A percentile compares a stretch with the other conserved stretches of the same genome.
Conservation (phyloP, 2,329 filamentous ascomycete genomes). For the Botryotinia globosa region DNA sequence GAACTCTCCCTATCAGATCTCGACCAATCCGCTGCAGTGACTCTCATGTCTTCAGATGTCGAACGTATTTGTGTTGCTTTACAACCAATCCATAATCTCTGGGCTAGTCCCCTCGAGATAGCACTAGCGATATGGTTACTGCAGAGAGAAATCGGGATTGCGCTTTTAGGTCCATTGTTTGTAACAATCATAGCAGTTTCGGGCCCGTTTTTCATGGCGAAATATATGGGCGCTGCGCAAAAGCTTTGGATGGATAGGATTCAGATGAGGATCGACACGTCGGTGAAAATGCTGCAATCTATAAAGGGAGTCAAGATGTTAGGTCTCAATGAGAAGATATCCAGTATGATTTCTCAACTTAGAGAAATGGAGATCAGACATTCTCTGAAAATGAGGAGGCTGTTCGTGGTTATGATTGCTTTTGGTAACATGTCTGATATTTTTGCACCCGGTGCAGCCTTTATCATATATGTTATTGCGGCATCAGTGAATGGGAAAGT, state of each 20-base stretch:
- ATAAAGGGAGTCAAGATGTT: background rate
- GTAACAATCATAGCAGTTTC: background rate
- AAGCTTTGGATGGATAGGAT: background rate
- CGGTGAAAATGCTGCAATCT: background rate
- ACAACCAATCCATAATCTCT: constrained; percentile 40
- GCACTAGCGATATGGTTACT: constrained; percentile 41
- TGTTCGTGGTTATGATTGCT: background rate
- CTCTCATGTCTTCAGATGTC: constrained; percentile 47
- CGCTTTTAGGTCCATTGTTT: background rate
- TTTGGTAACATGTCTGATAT: background rate
- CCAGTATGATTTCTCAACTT: background rate
- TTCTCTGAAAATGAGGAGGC: background rate
- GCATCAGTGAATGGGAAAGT: background rate
- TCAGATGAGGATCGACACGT: background rate
- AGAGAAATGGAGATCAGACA: background rate
- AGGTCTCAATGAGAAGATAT: background rate
- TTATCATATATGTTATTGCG: background rate
- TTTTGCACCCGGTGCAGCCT: background rate
- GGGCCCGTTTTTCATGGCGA: background rate
- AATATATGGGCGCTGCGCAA: background rate
- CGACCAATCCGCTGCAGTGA: constrained; percentile 38
- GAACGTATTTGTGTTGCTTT: constrained; percentile 22
- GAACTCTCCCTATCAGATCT: background rate
- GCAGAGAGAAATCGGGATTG: constrained; percentile 36
- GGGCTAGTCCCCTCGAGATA: constrained; percentile 43